These are phyloP conservation scores for Exophiala sp. DNA, from an alignment of 2,329 filamentous ascomycete genomes.

Conservation along the genomic window DNA sequence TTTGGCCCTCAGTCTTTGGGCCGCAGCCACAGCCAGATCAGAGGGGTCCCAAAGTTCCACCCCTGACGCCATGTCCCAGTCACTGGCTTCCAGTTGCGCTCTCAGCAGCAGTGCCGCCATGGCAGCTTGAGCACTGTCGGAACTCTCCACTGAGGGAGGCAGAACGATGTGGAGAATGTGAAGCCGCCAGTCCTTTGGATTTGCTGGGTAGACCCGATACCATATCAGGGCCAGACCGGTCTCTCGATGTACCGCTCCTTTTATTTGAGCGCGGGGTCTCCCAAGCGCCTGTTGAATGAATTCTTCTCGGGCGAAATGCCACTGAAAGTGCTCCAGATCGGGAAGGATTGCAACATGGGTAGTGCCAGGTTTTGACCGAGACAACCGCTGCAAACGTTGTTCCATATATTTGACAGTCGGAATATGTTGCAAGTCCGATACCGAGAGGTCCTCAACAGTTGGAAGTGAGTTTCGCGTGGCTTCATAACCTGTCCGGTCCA, in stretches of 20 bases:
- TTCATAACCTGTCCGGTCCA: conserved; percentile 27
- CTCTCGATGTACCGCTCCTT: conserved; percentile 56
- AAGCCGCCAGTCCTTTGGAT: conserved; percentile 36
- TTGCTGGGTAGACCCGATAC: conserved; percentile 34
- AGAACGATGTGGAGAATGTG: conserved; percentile 38
- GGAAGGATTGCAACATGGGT: conserved; percentile 62
- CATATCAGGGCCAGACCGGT: conserved; percentile 37
- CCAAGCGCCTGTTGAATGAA: conserved; percentile 62
- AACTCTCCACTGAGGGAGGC: conserved; percentile 37
- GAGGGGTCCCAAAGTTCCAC: conserved; percentile 82
- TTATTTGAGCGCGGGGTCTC: conserved; percentile 48
- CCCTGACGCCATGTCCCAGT: conserved; percentile 59
- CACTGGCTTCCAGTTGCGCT: conserved; percentile 63
- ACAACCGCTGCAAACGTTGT: conserved; percentile 49
- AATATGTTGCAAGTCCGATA: conserved; percentile 49
- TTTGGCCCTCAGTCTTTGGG: conserved; percentile 29
- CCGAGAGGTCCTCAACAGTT: conserved; percentile 32
- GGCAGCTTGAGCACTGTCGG: conserved; percentile 28
- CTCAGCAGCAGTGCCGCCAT: conserved; percentile 59
- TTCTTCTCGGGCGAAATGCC: conserved; percentile 76
- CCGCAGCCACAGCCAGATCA: conserved; percentile 44
- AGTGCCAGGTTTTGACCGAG: conserved; percentile 37
- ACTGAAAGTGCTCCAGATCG: conserved; percentile 61
- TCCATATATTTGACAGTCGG: conserved; percentile 50
- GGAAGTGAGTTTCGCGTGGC: conserved; percentile 25